Evolutionary conservation across 2,329 filamentous ascomycete genomes (phyloP), one percentile per base, ranked within the genome.

Genomic region (Alternaria hordeiaustralica): DNA sequence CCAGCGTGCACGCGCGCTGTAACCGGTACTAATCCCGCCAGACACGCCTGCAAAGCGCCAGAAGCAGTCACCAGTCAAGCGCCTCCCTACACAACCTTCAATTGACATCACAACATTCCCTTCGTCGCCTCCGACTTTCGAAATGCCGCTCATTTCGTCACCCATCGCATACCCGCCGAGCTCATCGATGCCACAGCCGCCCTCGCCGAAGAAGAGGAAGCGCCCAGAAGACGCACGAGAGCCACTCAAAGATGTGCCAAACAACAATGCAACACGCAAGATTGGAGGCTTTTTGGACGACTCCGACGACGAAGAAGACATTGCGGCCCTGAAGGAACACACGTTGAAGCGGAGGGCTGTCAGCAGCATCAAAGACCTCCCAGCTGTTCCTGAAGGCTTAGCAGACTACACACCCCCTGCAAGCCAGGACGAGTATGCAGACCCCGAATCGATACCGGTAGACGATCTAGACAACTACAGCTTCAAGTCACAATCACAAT

Each of bases 121-220:
- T 12, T 83, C 81, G 1, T 85, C 83, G 26, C 82, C 83, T 43
- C 87, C 85, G n/a, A 75, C 68, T 71, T 73, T 84, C 84, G 86
- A 85, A 58, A 91, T 91, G 88, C 80, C 87, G 25, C 83, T 85
- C 41, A 83, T 86, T 43, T 90, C 89, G 7, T 89, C 89, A 13
- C 87, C 89, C 3, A 78, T 89, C 20, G 74, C 82, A 25, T 87
- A 87, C 63, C 87, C 87, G 3, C 78, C 82, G 7, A 87, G 83
- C 71, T 87, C 87, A 2, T 78, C 80, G 5, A 61, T 72, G 26
- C 77, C 78, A 13, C 66, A 70, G n/a, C 55, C 61, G 54, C 60
- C 78, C 63, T 78, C 81, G 53, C 75, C 79, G 9, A 77, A 77
- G 66, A 82, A 82, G 65, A 72, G 78, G 51, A 81, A 80, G 67